phyloP scores from a whole-genome alignment of 257 asterid species.

The Solanum microdontum region DNA sequence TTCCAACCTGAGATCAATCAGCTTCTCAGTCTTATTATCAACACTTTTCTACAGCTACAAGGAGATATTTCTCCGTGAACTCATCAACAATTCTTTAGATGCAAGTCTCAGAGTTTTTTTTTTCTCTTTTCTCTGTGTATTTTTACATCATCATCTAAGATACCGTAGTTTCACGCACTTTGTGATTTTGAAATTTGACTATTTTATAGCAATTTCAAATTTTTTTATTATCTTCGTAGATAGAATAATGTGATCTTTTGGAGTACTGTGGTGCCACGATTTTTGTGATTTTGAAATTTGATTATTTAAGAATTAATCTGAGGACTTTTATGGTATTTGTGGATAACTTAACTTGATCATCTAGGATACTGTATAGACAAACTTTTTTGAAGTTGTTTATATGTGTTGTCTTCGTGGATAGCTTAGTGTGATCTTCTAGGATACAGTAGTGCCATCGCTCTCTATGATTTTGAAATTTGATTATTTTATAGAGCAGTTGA shows the following conservation, averaged over 20 bases:
- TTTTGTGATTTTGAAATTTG: background rate
- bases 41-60: constrained; percentile 47
- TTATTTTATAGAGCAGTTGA: background rate
- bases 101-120: constrained; percentile 6
- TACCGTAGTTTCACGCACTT: too few species aligned
- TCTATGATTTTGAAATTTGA: background rate
- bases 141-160: too few species aligned
- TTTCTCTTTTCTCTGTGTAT: too few species aligned
- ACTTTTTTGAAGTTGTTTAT: too few species aligned
- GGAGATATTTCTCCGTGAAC: constrained; percentile 48
- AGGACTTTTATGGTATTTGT: background rate
- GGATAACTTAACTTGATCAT: background rate
- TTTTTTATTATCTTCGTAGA: too few species aligned
- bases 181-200: too few species aligned
- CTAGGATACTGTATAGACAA: background rate
- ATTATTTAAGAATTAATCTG: too few species aligned
- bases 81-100: constrained; percentile 42
- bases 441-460: background rate
- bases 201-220: too few species aligned
- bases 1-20: constrained; percentile 17
- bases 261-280: background rate
- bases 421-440: background rate
- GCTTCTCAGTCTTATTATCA: constrained; percentile 27
- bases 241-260: background rate
- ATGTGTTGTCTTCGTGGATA: background rate